A percentile compares a stretch with the other conserved stretches of the same genome.
Evolutionary conservation across 2,329 filamentous ascomycete species (phyloP).

Genomic region (Aspergillus glaucus): DNA sequence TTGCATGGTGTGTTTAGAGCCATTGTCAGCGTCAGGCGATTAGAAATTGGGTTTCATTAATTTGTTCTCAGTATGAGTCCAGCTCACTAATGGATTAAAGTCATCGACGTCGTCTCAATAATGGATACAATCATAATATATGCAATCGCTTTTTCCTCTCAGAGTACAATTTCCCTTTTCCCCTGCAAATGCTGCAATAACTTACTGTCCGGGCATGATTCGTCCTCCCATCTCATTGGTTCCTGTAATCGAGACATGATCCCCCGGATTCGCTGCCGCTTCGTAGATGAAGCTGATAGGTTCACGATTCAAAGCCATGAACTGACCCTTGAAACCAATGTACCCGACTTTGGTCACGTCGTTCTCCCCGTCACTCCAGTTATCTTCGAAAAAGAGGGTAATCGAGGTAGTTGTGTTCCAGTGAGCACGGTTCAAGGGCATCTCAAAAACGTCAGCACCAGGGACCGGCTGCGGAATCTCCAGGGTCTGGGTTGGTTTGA

Average conservation of each 20-base stretch:
- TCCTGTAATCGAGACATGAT: conserved; percentile 57
- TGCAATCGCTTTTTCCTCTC: not conserved
- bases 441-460: conserved; percentile 65
- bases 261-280: conserved; percentile 81
- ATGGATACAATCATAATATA: not conserved
- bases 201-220: conserved; percentile 38
- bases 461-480: conserved; percentile 65
- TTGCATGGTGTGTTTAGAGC: not conserved
- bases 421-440: conserved; percentile 77
- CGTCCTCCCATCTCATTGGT: conserved; percentile 34
- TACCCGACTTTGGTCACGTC: conserved; percentile 75
- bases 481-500: conserved; percentile 66
- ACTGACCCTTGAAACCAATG: conserved; percentile 89
- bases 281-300: conserved; percentile 87
- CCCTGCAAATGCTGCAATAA: not conserved
- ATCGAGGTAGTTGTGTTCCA: conserved; percentile 82
- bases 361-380: conserved; percentile 74
- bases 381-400: conserved; percentile 84
- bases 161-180: not conserved
- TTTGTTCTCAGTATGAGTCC: conserved; percentile 4
- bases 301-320: conserved; percentile 76
- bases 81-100: not conserved
- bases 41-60: conserved; percentile 5
- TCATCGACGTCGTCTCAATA: not conserved
- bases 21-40: not conserved